Evolutionary conservation across 768 basidiomycete species (phyloP), one percentile per base, ranked within the genome.

Genomic region (Auricularia sp.): DNA sequence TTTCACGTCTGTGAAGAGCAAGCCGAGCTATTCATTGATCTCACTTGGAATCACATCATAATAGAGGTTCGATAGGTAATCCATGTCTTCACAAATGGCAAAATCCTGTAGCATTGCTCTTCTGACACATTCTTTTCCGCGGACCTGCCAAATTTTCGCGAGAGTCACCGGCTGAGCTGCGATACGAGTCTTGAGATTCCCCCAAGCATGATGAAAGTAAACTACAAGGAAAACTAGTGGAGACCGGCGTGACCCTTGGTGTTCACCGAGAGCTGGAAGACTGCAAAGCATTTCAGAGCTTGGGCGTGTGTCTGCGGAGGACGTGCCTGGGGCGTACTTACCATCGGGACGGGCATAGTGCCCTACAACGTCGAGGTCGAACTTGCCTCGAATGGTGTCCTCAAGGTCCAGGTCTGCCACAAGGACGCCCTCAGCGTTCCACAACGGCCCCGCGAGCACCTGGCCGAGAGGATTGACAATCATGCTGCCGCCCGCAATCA

Each of bases 401-500:
- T 84, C 81, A 64, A 87, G 69, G 71, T 87, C 83, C 42, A 87
- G 70, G 62, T 85, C 81, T 0, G 82, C 84, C 1, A 79, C 82
- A 65, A 86, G 69, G 1, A 85, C 72, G 29, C 81, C 84, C 73
- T 86, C 84, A 7, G 73, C 68, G 60, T 76, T 77, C 43, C 79
- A 74, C 29, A 86, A 68, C 1, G 87, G 87, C 8, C 87, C 86
- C 5, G 84, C 85, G 10, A 87, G 77, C 16, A 85, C 74, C 56
- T 75, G 73, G 2, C 87, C 87, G 5, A 84, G 71, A 1, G 86
- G 86, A 61, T 74, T 79, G 62, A 87, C 75, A 36, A 88, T 88
- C 43, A 84, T 75, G 68, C 82, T 84, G 0, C 84, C 86, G 1
- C 86, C 86, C 1, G 78, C 82, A 64, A 85, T 83, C 80, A 87